phyloP scores from a whole-genome alignment of 1,139 yeast genomes.

The Saccharomyces uvarum region DNA sequence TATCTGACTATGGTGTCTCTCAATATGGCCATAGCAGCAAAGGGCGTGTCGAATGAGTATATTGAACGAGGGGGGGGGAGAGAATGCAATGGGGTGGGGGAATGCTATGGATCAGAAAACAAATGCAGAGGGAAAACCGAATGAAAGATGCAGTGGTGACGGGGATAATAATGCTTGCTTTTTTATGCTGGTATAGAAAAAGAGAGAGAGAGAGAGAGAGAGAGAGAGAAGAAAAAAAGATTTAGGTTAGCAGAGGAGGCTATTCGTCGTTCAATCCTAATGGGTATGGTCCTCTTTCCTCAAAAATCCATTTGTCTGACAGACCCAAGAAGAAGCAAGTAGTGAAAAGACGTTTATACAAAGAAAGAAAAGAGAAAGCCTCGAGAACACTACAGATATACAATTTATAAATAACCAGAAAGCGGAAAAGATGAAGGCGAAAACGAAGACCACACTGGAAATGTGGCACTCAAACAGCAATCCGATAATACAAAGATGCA shows the following conservation, averaged over 20 bases:
- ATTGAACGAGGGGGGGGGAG: constrained; percentile 3
- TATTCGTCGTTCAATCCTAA: background rate
- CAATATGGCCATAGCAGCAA: background rate
- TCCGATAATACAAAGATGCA: background rate
- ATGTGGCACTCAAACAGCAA: background rate
- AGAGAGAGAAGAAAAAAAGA: background rate
- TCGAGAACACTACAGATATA: background rate
- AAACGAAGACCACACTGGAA: background rate
- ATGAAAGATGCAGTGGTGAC: background rate
- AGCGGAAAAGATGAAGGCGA: background rate
- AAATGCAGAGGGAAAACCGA: background rate
- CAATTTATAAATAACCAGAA: background rate
- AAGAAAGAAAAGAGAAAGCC: background rate
- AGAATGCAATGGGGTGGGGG: background rate
- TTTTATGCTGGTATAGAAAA: background rate
- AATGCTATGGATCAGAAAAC: constrained; percentile 1
- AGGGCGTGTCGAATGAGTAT: background rate
- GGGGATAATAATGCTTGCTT: background rate
- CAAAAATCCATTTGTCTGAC: background rate
- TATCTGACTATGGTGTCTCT: background rate
- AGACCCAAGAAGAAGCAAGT: background rate
- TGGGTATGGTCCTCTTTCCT: background rate
- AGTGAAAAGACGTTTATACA: too few relatives aligned
- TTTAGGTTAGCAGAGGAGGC: background rate
- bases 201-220: background rate